phyloP scores from a whole-genome alignment of 768 basidiomycete genomes.

The Mycena venus region DNA sequence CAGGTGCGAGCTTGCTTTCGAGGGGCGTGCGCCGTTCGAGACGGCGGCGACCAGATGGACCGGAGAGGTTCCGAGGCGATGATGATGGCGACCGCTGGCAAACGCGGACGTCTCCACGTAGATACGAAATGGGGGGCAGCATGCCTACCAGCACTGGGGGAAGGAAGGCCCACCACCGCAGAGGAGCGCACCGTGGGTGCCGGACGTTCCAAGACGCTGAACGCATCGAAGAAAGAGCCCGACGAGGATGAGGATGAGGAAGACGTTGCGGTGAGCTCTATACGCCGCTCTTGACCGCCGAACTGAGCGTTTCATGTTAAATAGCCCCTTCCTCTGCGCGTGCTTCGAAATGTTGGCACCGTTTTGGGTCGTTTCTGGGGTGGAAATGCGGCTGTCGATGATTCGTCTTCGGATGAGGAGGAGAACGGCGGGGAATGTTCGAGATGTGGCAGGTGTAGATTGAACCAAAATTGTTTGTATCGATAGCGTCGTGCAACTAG shows the following conservation, averaged over 20 bases:
- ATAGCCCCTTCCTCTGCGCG: constrained; percentile 71
- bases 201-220: too few relatives aligned
- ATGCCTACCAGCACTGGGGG: too few relatives aligned
- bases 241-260: constrained; percentile 46
- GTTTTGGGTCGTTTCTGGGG: constrained; percentile 74
- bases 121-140: too few relatives aligned
- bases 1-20: too few relatives aligned
- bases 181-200: too few relatives aligned
- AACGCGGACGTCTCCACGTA: too few relatives aligned
- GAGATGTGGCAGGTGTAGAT: constrained; percentile 38
- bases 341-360: constrained; percentile 71
- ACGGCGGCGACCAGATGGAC: too few relatives aligned
- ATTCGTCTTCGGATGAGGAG: constrained; percentile 58
- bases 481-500: not conserved
- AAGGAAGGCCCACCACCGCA: too few relatives aligned
- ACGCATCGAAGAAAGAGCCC: too few relatives aligned
- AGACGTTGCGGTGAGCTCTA: constrained; percentile 53
- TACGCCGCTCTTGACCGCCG: not conserved
- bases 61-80: too few relatives aligned
- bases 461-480: constrained; percentile 9
- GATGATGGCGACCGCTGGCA: too few relatives aligned
- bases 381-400: constrained; percentile 45
- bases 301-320: not conserved
- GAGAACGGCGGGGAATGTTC: constrained; percentile 30
- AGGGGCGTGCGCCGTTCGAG: too few relatives aligned